Evolutionary conservation across 371 early-diverging fungal species (phyloP), one percentile per base, ranked within the genome.

Genomic region (Entomophthora muscae): DNA sequence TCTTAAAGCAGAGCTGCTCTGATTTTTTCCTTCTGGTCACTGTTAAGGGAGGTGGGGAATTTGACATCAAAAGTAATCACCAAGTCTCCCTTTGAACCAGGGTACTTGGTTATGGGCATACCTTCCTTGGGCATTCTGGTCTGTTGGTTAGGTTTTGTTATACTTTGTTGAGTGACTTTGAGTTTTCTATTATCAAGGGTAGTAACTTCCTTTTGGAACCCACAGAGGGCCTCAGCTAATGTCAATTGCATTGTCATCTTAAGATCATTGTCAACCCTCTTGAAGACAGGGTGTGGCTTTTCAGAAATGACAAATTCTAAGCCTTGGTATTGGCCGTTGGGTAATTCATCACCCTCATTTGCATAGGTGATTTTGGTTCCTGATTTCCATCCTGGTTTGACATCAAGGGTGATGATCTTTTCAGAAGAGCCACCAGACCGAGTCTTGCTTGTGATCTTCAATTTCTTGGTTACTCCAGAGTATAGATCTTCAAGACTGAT

Each of bases 341-440:
- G 82, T 32, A 88, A 64, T 66, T 95, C 91, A 70, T 97, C 98
- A 26, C 99, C 99, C 74, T 95, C 92, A 52, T 83, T 85, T 1
- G 84, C 76, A 77, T 91, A 98, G 21, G 86, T 85, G 67, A 98
- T 83, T 76, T 98, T 95, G 63, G 98, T 96, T 3, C 99, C 99
- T 2, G 93, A 86, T 73, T 98, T 98, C 93, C 96, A 95, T 2
- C 98, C 99, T 0, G 97, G 90, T 68, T 91, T 93, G 71, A 99
- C 77, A 64, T 87, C 78, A 65, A 99, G 79, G 30, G 80, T 79
- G 17, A 98, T 75, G 22, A 92, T 77, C 75, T 95, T 93, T 66
- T 95, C 95, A 0, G 83, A 69, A 0, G 78, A 57, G 17, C 85
- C 84, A 24, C 75, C 75, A 59, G 69, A 68, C 3, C 75, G 71